Base-by-base conservation (phyloP, 345 rosid species). In the Acer campestre region DNA sequence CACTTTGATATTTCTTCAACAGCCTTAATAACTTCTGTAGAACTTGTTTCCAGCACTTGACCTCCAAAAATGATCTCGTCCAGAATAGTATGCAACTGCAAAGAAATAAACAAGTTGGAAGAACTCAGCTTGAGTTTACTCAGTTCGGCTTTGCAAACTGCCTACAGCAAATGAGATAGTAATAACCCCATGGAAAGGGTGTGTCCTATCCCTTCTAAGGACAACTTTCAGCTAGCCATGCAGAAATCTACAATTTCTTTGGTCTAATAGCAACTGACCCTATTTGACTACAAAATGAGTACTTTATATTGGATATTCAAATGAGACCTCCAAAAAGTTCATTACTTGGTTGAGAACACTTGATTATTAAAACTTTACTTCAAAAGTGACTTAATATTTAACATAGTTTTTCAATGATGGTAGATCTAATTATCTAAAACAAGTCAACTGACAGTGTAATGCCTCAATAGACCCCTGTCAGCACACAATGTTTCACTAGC, bases 1-100 rank as follows among this genome's bases (percentile, higher is more conserved):
- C 76, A 94, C 99, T 81, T 94, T 8, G 97, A 90, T 85, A 96
- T 94, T 81, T 96, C 95, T 86, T 94, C 95, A 29, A 90, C 90
- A 68, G 92, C 94, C 79, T 82, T 96, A 78, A 90, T 84, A 73
- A 96, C 87, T 83, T 96, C 98, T 6, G 86, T 55, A 25, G 97
- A 92, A 81, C 89, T 94, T 81, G 98, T 94, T 85, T 96, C 99
- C 44, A 94, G 84, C 77, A 94, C 98, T 70, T 96, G 98, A 49
- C 98, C 99, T 81, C 98, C 98, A 80, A 90, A 92, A 67, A 96
- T 80, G 46, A 94, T 96, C 88, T 90, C 97, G 79, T 94, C 97
- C 68, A 94, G 68, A 48, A 96, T 85, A 22, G 91, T 79, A 63
- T 96, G 98, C 84, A 96, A 83, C 99, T 96, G 91, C 74, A 77